Conservation (phyloP, 2,329 filamentous ascomycete species). For the Teratosphaeria zuluensis region DNA sequence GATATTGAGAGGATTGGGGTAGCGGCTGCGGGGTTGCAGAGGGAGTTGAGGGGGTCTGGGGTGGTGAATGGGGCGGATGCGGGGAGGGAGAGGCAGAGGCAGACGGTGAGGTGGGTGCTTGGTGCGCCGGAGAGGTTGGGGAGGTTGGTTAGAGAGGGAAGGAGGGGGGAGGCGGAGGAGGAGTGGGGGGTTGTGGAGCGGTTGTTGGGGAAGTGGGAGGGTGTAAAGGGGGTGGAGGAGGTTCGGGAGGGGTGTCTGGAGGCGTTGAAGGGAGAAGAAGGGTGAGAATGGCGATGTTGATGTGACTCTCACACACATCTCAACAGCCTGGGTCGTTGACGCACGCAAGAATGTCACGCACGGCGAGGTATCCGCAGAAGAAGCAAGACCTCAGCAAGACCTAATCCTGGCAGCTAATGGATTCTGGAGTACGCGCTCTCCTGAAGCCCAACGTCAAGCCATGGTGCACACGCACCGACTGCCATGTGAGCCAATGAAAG, state of each 20-base stretch:
- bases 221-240: conserved; percentile 33
- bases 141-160: conserved; percentile 49
- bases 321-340: too few species aligned
- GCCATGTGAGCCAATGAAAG: too few species aligned
- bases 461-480: too few species aligned
- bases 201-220: conserved; percentile 35
- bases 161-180: conserved; percentile 48
- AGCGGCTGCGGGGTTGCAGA: conserved; percentile 39
- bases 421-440: too few species aligned
- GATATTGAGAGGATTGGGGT: conserved; percentile 67
- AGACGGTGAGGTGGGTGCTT: conserved; percentile 53
- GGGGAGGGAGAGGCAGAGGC: conserved; percentile 13
- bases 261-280: background rate
- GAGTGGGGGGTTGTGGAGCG: conserved; percentile 37
- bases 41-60: conserved; percentile 19
- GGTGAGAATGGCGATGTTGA: background rate
- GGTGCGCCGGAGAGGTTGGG: conserved; percentile 51
- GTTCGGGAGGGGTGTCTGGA: conserved; percentile 13
- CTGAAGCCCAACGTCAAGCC: too few species aligned
- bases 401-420: too few species aligned
- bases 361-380: too few species aligned
- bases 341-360: too few species aligned
- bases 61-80: background rate
- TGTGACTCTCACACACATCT: too few species aligned
- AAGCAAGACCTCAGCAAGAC: too few species aligned